Evolutionary conservation across 2,329 filamentous ascomycete genomes (phyloP), one percentile per base, ranked within the genome.

Genomic region (Exophiala sp.): DNA sequence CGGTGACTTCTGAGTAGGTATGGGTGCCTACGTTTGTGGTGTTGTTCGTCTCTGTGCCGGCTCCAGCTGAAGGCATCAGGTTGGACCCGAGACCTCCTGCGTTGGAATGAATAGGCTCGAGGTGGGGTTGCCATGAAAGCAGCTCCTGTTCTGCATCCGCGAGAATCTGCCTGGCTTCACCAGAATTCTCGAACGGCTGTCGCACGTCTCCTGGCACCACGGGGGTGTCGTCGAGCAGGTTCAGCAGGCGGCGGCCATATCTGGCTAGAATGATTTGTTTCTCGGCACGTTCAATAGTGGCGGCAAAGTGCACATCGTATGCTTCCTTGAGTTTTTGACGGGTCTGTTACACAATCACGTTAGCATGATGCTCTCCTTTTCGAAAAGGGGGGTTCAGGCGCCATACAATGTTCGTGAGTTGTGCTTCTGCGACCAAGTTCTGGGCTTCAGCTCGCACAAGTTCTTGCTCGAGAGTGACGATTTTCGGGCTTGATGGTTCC

Each of bases 291-390:
- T 98, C 93, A 61, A 98, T 95, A 16, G 89, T 87, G 52, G 90
- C 89, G 13, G 86, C 81, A 58, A 95, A 87, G 66, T 97, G 89
- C 53, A 86, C 70, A 59, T 90, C 87, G 65, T 91, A 97, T 19
- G 93, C 88, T 70, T 96, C 88, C 72, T 95, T 96, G 71, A 98
- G 78, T 72, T 96, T 97, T 70, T 93, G 86, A 50, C 93, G 86
- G 29, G 93, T 97, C 86, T 93, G 55, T 32, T 21, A 16, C 30
- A 48, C 34, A 39, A 34, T 21, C 19, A 41, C 18, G n/a, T 50
- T 47, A 56, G 48, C 41, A 41, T 23, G 27, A 27, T 22, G 14
- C 38, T 35, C 1, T 30, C 3, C 16, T 42, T 14, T 13, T 10
- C 14, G 13, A 1, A 10, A 18, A 32, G 3, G 24, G 10, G 23